A percentile compares a stretch with the other conserved stretches of the same genome.
These are phyloP conservation scores for Marasmius tenuissimus DNA, from an alignment of 1,284 basidiomycete genomes.

Conservation along the genomic window DNA sequence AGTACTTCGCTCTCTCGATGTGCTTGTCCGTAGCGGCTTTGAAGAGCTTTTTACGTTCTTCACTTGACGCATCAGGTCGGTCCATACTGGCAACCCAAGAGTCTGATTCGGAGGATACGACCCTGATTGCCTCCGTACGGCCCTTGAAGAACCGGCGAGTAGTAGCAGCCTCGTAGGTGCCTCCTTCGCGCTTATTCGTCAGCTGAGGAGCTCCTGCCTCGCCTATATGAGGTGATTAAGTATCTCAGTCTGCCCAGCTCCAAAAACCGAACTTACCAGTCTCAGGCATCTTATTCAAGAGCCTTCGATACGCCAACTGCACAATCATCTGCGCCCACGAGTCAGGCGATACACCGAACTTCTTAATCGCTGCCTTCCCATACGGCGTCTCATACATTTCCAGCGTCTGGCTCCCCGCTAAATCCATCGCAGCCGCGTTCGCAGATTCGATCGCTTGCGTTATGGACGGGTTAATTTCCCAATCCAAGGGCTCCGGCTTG, in stretches of 20 bases:
- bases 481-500: conserved; percentile 53
- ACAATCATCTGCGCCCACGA: conserved; percentile 92
- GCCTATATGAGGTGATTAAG: not conserved
- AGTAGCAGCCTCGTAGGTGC: conserved; percentile 88
- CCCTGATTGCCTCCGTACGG: conserved; percentile 86
- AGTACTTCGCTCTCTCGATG: conserved; percentile 65
- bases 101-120: conserved; percentile 71
- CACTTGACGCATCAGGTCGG: conserved; percentile 33
- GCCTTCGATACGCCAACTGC: conserved; percentile 81
- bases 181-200: conserved; percentile 43
- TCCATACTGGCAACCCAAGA: conserved; percentile 79
- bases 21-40: conserved; percentile 71
- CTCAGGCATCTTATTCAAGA: conserved; percentile 42
- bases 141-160: conserved; percentile 85
- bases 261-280: not conserved
- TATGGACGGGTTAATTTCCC: conserved; percentile 55
- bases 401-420: conserved; percentile 70
- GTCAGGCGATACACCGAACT: conserved; percentile 83
- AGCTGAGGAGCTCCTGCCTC: not conserved
- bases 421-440: conserved; percentile 54
- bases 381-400: conserved; percentile 71
- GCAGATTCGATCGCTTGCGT: conserved; percentile 56
- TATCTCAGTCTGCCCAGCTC: not conserved
- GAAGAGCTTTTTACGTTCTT: conserved; percentile 60
- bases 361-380: conserved; percentile 88